A percentile compares a stretch with the other conserved stretches of the same genome.
Conservation (phyloP, 768 basidiomycete genomes). For the Suillus hirtellus region DNA sequence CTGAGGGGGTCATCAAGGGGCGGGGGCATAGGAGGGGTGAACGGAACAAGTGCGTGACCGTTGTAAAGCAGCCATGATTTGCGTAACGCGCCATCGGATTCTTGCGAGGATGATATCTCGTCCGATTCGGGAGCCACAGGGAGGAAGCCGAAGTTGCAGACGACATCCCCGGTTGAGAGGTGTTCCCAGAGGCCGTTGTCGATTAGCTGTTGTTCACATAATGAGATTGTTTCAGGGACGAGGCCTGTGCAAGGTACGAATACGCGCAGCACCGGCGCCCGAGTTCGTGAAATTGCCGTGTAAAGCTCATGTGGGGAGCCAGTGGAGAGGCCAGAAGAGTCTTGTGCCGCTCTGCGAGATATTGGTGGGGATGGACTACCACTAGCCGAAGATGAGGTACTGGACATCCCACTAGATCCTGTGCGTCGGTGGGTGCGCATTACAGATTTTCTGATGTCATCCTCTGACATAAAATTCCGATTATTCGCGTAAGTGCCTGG, state of each 20-base stretch:
- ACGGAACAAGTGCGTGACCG: slow-evolving; percentile 61
- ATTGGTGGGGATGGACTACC: slow-evolving; percentile 26
- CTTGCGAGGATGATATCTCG: slow-evolving; percentile 21
- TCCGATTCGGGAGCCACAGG: slow-evolving; percentile 42
- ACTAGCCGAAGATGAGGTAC: slow-evolving; percentile 42
- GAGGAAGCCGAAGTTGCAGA: slow-evolving; percentile 81
- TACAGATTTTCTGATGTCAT: slow-evolving; percentile 37
- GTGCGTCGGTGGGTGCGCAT: slow-evolving; percentile 41
- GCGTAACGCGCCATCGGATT: slow-evolving; percentile 20
- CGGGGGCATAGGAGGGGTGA: slow-evolving; percentile 51
- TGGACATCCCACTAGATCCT: slow-evolving; percentile 45
- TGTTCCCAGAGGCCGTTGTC: slow-evolving; percentile 69
- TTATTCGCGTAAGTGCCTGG: slow-evolving; percentile 26
- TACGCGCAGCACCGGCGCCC: slow-evolving; percentile 73
- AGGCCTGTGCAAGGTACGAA: slow-evolving; percentile 71
- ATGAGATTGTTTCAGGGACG: slow-evolving; percentile 43
- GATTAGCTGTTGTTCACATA: slow-evolving; percentile 71
- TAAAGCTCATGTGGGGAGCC: slow-evolving; percentile 61
- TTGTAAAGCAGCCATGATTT: slow-evolving; percentile 75
- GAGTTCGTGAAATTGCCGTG: slow-evolving; percentile 57
- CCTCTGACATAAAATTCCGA: slow-evolving; percentile 38
- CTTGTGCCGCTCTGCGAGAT: slow-evolving; percentile 17
- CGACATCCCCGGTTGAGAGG: slow-evolving; percentile 74
- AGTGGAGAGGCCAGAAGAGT: slow-evolving; percentile 15
- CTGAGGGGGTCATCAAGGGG: slow-evolving; percentile 57